phyloP scores from a whole-genome alignment of 192 early-diverging fungal species.

The Umbelopsis isabellina region DNA sequence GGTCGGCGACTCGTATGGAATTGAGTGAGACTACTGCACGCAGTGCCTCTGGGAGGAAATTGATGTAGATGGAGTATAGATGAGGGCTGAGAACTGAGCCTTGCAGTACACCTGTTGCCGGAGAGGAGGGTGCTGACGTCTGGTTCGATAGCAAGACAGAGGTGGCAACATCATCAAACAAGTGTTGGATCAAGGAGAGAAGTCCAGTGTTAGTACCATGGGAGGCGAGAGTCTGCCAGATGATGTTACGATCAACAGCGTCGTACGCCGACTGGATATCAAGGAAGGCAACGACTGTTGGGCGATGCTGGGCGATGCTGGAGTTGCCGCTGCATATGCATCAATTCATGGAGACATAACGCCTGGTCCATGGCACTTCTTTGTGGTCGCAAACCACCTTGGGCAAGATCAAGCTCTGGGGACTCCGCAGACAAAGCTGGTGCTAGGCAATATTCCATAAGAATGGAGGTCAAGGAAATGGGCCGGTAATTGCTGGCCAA shows the following conservation, averaged over 20 bases:
- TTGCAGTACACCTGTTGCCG: constrained; percentile 30
- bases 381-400: constrained; percentile 25
- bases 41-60: constrained; percentile 1
- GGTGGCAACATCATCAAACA: constrained; percentile 21
- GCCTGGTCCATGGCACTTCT: constrained; percentile 27
- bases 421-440: neutral
- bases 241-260: constrained; percentile 27
- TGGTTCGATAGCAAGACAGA: neutral
- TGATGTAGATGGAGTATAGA: constrained; percentile 31
- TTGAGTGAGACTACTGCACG: neutral
- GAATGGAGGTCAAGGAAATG: too few species aligned
- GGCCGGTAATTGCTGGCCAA: neutral
- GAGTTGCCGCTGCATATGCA: neutral
- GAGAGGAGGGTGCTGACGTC: constrained; percentile 1
- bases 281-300: constrained; percentile 30
- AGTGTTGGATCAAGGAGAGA: neutral
- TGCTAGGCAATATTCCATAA: constrained; percentile 21
- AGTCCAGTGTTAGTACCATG: neutral
- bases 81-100: constrained; percentile 28
- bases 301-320: constrained; percentile 4
- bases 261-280: constrained; percentile 33
- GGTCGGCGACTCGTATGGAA: neutral
- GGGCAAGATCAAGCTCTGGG: constrained; percentile 18
- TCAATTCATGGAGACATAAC: constrained; percentile 19
- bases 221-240: constrained; percentile 23